Base-by-base conservation (phyloP, 805 yeast genomes). In the Lachancea cidri region DNA sequence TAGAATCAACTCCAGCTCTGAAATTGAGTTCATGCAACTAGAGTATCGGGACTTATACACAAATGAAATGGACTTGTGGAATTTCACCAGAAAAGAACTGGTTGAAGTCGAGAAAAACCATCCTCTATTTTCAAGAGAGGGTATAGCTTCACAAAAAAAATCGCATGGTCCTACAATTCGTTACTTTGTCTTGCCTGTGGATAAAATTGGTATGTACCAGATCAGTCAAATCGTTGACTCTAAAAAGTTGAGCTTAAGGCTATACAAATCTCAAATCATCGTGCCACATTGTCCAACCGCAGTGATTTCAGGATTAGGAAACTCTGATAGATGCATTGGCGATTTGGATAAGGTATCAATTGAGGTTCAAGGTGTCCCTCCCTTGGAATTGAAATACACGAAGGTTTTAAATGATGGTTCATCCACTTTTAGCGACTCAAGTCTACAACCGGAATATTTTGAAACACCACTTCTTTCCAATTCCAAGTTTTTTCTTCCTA, bases 231-330 rank as follows among this genome's bases (percentile, higher is more conserved):
- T 89, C 4, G 57, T 72, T 2, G 98, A 93, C 57, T 61, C 71
- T 1, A 79, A 79, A 41, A 76, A 76, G 33, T 66, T 83, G 25
- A 74, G 73, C 14, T 74, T 86, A 25, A 74, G 85, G 51, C 68
- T 79, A 2, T 74, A 70, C 47, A 76, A 73, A 45, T 75, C 83
- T 1, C 81, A 79, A 38, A 69, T 87, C 27, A 55, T 83, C 15
- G 70, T 93, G 6, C 80, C 94, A 3, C 59, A 70, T 33, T 91
- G 98, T 60, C 98, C 98, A 1, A 67, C 66, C 3, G 95, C 86
- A 0, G 61, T 69, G 16, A 73, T 87, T 40, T 50, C 58, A 3
- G 63, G 60, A 4, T 45, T 67, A 18, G 68, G 73, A 0, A 54
- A 58, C 0, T 41, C 55, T 11, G 77, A 80, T 50, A 71, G 74